Base-by-base conservation (phyloP, 805 yeast species). In the Metschnikowia amazonensis region DNA sequence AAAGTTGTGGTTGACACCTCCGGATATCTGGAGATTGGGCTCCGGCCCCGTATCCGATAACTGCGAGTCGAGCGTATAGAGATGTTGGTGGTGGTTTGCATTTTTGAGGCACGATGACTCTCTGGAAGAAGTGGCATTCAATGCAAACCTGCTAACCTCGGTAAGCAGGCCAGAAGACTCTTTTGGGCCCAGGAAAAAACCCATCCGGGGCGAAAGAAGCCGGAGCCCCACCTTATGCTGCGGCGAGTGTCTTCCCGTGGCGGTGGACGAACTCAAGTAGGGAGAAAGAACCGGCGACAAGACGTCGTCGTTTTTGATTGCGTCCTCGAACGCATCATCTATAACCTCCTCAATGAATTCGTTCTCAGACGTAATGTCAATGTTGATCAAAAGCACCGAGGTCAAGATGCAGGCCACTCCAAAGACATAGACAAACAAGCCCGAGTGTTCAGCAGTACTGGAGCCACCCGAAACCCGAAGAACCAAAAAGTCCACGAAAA, bases 241-340 rank as follows among this genome's bases (percentile, higher is more conserved):
- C 14, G 43, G 39, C 17, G 28, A 35, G 10, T 24, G 35, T 23
- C 27, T 47, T 20, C 13, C 37, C 2, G 18, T 21, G 10, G 50
- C 35, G 10, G 46, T 34, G 14, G 51, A 35, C 2, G 64, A 46
- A 8, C 50, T 57, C 42, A 71, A 48, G 36, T 68, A 60, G 1
- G 82, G 81, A 5, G 79, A 69, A 32, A 77, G 59, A 1, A 75
- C 50, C 1, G 80, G 79, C 4, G 76, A 67, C 36, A 77, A 56
- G 24, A 65, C 56, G 46, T 71, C 79, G 53, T 77, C 79, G 24
- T 67, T 59, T 21, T 57, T 57, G 5, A 77, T 72, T 2, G 80
- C 80, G 35, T 72, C 75, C 44, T 69, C 76, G 7, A 77, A 57
- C 1, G 79, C 73, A 6, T 65, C 72, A 24, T 75, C 80, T 11